Evolutionary conservation across 306 rosid species (phyloP), one percentile per base, ranked within the genome.

Genomic region (Acacia melanoxylon): DNA sequence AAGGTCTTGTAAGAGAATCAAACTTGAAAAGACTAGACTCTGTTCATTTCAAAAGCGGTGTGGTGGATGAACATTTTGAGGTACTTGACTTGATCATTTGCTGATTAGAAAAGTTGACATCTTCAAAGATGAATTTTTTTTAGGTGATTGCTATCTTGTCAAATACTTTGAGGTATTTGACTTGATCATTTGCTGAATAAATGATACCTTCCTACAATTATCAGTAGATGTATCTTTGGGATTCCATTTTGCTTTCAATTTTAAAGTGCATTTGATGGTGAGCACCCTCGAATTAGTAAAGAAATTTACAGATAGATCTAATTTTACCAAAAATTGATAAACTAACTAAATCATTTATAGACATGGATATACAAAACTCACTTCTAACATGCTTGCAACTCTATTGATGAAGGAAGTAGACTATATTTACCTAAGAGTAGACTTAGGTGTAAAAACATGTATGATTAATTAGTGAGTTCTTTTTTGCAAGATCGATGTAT

Each of bases 41-140:
- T n/a, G 33, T 25, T 31, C 99, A 95, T 87, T 72, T 83, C 54
- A 92, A 86, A 73, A 17, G 48, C 10, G 95, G 98, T 31, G 93
- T 95, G 8, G 83, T 80, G 10, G 89, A 88, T 33, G 97, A 86
- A 62, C 98, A 95, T 54, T 93, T 71, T 77, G 97, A 91, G 94
- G 97, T 93, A 86, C 29, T 61, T 58, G 17, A 72, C 66, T 59
- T 78, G 6, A 37, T n/a, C 24, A 2, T 25, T 42, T 42, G 16
- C 49, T 19, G 27, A 10, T 44, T 0, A 31, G 22, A 29, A 51
- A 62, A 68, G 66, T 65, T 72, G 78, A 29, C 52, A 69, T 6
- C 0, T 19, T 62, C 13, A 29, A 1, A 5, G 33, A 13, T 62
- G 37, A 29, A 62, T 10, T 5, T 25, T 61, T 61, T 59, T 25